Evolutionary conservation across 2,329 filamentous ascomycete genomes (phyloP).

Genomic region (Penicillium sp.): DNA sequence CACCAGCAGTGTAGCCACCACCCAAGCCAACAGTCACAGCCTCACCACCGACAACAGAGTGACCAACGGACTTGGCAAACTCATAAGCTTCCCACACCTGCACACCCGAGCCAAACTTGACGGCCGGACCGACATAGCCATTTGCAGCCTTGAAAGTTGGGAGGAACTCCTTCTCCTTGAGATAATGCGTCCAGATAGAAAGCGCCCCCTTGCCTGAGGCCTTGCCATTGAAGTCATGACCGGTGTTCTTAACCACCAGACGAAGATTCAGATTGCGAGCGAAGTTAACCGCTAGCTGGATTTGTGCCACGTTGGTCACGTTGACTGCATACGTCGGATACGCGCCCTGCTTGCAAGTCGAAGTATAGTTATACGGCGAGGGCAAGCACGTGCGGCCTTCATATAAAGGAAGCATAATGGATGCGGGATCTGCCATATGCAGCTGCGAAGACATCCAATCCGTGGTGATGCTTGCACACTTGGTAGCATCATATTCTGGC

Average conservation of each 20-base stretch:
- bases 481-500: slow-evolving; percentile 32
- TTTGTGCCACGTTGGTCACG: slow-evolving; percentile 30
- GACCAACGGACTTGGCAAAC: slow-evolving; percentile 45
- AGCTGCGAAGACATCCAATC: slow-evolving; percentile 28
- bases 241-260: slow-evolving; percentile 44
- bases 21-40: slow-evolving; percentile 53
- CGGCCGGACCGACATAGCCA: slow-evolving; percentile 51
- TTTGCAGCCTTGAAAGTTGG: slow-evolving; percentile 32
- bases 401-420: slow-evolving; percentile 22
- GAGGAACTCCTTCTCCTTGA: slow-evolving; percentile 31
- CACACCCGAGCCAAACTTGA: slow-evolving; percentile 57
- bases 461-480: slow-evolving; percentile 29
- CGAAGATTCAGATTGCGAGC: slow-evolving; percentile 29
- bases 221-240: slow-evolving; percentile 51
- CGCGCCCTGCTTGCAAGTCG: slow-evolving; percentile 26
- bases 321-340: slow-evolving; percentile 35
- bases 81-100: slow-evolving; percentile 52
- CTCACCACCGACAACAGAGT: slow-evolving; percentile 55
- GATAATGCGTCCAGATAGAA: slow-evolving; percentile 26
- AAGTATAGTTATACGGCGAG: slow-evolving; percentile 12
- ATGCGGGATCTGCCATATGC: slow-evolving; percentile 19
- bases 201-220: slow-evolving; percentile 58
- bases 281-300: slow-evolving; percentile 31
- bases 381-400: slow-evolving; percentile 23
- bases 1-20: slow-evolving; percentile 47